phyloP scores from a whole-genome alignment of 164 flowering plant species.

The Macadamia tetraphylla region DNA sequence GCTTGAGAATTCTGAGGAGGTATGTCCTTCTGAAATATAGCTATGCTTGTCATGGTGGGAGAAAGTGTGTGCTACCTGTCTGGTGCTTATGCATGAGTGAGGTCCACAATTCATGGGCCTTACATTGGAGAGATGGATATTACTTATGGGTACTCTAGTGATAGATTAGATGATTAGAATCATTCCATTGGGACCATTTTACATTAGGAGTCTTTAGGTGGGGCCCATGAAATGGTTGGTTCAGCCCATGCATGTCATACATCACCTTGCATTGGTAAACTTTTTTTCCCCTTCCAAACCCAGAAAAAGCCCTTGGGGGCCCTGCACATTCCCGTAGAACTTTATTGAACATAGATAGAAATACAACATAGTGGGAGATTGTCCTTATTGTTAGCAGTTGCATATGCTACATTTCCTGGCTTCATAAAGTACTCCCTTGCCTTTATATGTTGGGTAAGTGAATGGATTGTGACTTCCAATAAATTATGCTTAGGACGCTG shows the following conservation, averaged over 20 bases:
- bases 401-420: not conserved
- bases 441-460: constrained; percentile 2
- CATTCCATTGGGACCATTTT: not conserved
- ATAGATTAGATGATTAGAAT: not conserved
- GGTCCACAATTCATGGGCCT: not conserved
- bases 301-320: too few species aligned
- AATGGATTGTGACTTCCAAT: constrained; percentile 1
- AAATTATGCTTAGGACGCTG: constrained; percentile 41
- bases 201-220: not conserved
- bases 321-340: too few species aligned
- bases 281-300: too few species aligned
- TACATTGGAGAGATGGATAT: not conserved
- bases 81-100: not conserved
- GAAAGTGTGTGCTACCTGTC: not conserved
- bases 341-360: too few species aligned
- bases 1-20: constrained; percentile 57
- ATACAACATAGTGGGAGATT: too few species aligned
- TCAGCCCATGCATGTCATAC: not conserved
- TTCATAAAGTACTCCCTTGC: not conserved
- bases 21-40: constrained; percentile 23
- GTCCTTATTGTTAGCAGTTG: not conserved
- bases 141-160: not conserved
- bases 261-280: not conserved
- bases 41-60: not conserved
- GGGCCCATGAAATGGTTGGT: not conserved